Conservation (phyloP, 768 basidiomycete species). For the Leccinum subtestaceum region DNA sequence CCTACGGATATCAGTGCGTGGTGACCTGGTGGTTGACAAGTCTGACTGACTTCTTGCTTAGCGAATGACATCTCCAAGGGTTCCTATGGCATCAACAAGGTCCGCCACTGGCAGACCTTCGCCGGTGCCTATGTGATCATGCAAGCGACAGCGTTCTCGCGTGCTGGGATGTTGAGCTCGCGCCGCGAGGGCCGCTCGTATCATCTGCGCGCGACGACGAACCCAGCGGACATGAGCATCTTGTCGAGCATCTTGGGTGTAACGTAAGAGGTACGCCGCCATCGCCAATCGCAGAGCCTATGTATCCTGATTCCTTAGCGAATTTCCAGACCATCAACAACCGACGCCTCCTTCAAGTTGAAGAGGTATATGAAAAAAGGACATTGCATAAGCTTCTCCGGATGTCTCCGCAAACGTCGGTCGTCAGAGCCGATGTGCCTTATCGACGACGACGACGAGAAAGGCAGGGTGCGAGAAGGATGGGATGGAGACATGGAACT, state of each 20-base stretch:
- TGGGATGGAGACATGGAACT: slow-evolving; percentile 40
- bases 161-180: slow-evolving; percentile 60
- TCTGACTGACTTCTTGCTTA: slow-evolving; percentile 32
- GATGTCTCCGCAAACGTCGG: slow-evolving; percentile 26
- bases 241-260: slow-evolving; percentile 78
- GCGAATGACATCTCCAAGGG: slow-evolving; percentile 93
- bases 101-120: slow-evolving; percentile 62
- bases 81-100: slow-evolving; percentile 79
- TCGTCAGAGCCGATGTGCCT: slow-evolving; percentile 23
- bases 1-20: slow-evolving; percentile 82
- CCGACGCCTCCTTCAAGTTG: slow-evolving; percentile 49
- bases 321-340: slow-evolving; percentile 67
- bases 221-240: slow-evolving; percentile 72
- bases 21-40: not conserved
- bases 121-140: slow-evolving; percentile 80
- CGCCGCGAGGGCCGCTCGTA: slow-evolving; percentile 50
- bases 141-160: slow-evolving; percentile 66
- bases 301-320: slow-evolving; percentile 1
- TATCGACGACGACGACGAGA: slow-evolving; percentile 6
- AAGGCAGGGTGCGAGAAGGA: slow-evolving; percentile 32
- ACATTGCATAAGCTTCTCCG: slow-evolving; percentile 59
- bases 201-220: slow-evolving; percentile 41
- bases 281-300: not conserved
- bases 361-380: slow-evolving; percentile 62
- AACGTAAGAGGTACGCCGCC: slow-evolving; percentile 69